Conservation (phyloP, 2,329 filamentous ascomycete species). For the Endocalyx cinctus region DNA sequence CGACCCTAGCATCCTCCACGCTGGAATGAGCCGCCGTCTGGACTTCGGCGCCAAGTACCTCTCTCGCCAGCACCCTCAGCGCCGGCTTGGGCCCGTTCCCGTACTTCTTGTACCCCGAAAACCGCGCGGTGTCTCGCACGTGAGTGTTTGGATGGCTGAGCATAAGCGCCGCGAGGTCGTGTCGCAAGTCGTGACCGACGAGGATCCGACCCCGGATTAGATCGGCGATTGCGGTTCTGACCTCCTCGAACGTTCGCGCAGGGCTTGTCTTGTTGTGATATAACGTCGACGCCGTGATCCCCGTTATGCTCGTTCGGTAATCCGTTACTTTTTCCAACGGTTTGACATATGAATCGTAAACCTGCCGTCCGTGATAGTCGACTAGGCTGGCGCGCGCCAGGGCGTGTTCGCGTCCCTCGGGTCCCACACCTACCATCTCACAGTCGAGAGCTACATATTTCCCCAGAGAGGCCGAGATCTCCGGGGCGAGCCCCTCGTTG, state of each 20-base stretch:
- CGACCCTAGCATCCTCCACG: conserved; percentile 76
- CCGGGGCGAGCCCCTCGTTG: conserved; percentile 59
- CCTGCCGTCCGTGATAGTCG: conserved; percentile 86
- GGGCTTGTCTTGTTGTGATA: conserved; percentile 31
- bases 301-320: conserved; percentile 84
- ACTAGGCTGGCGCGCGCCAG: conserved; percentile 86
- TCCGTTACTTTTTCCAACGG: conserved; percentile 77
- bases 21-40: conserved; percentile 62
- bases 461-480: conserved; percentile 67
- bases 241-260: conserved; percentile 70
- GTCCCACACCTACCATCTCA: conserved; percentile 92
- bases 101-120: conserved; percentile 68
- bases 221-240: conserved; percentile 65
- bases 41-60: conserved; percentile 57
- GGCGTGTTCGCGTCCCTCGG: conserved; percentile 63
- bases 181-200: conserved; percentile 66
- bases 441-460: conserved; percentile 94
- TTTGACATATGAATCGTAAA: conserved; percentile 91
- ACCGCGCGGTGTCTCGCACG: conserved; percentile 71
- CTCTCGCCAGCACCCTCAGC: conserved; percentile 52
- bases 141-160: conserved; percentile 53
- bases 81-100: conserved; percentile 56
- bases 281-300: conserved; percentile 73
- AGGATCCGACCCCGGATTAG: conserved; percentile 62
- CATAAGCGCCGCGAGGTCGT: conserved; percentile 68